Evolutionary conservation across 805 yeast genomes (phyloP), one percentile per base, ranked within the genome.

Genomic region (Tetrapisispora namnaoensis): DNA sequence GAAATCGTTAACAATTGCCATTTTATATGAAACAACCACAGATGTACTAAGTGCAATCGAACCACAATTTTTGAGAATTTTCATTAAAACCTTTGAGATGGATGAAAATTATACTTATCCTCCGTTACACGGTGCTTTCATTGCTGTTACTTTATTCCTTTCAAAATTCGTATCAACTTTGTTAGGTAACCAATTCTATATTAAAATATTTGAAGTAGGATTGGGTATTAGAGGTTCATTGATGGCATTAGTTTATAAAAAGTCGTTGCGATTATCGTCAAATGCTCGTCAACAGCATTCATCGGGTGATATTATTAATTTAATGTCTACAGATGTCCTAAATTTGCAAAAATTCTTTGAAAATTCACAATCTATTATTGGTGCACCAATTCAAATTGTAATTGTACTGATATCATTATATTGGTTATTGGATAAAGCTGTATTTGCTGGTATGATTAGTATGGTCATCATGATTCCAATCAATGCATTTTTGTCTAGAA

Each of bases 281-380:
- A 81, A 79, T 44, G 78, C 88, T 8, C 75, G 82, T 51, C 72
- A 73, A 32, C 71, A 74, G 17, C 70, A 76, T 54, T 68, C 87
- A 1, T 76, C 90, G 2, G 95, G 95, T 55, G 95, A 86, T 54
- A 84, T 88, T 46, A 75, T 87, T 54, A 87, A 86, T 58, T 72
- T 83, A 58, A 76, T 86, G 72, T 78, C 93, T 18, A 90, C 85
- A 32, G 96, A 88, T 68, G 80, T 85, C 13, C 68, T 70, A 44
- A 72, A 84, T 52, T 68, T 87, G 28, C 85, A 81, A 59, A 80
- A 77, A 37, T 66, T 84, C 47, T 64, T 78, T n/a, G 70, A 71
- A 43, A 73, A 76, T 51, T 65, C 81, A 24, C 82, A 78, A 54
- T 70, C 74, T 4, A 57, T 82, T 49, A 66, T 82, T 22, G 74